Percentiles rank a stretch among this genome's conserved stretches.
These are phyloP conservation scores for Sphagnum contortum DNA, from an alignment of 225 moss, liverwort and hornwort species.

Conservation along the genomic window DNA sequence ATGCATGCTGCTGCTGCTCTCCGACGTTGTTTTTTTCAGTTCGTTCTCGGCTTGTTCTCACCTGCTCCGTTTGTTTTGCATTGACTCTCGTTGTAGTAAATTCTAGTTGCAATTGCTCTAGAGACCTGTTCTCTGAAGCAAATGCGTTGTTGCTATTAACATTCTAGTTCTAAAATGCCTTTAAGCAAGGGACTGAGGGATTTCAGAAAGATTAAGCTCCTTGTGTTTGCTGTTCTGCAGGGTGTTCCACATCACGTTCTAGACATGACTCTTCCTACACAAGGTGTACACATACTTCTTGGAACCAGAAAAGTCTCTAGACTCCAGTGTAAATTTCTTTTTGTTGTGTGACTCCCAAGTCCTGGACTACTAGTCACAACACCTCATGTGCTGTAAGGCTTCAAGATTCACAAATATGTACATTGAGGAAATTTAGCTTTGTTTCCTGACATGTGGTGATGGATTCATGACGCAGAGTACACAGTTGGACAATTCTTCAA, in stretches of 20 bases:
- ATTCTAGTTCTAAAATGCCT: too few species aligned
- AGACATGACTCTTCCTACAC: slow-evolving; percentile 36
- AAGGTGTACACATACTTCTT: slow-evolving; percentile 10
- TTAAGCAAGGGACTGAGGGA: too few species aligned
- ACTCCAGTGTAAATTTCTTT: not conserved
- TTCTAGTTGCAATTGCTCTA: too few species aligned
- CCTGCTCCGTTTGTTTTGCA: too few species aligned
- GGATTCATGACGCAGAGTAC: slow-evolving; percentile 13
- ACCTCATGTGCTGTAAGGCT: slow-evolving; percentile 2
- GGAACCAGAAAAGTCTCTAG: too few species aligned
- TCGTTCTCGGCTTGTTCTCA: too few species aligned
- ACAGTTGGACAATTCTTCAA: slow-evolving; percentile 32
- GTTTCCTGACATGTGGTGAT: not conserved
- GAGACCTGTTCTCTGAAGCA: too few species aligned
- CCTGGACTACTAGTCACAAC: slow-evolving; percentile 2
- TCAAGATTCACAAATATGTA: not conserved
- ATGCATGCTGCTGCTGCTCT: not conserved
- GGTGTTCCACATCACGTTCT: slow-evolving; percentile 40
- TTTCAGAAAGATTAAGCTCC: too few species aligned
- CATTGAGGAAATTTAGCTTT: not conserved
- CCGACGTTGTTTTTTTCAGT: too few species aligned
- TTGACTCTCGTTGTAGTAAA: too few species aligned
- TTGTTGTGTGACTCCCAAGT: slow-evolving; percentile 7
- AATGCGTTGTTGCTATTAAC: too few species aligned
- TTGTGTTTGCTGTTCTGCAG: slow-evolving; percentile 6